Evolutionary conservation across 148 eudicot species (phyloP).

Genomic region (Simmondsia chinensis): DNA sequence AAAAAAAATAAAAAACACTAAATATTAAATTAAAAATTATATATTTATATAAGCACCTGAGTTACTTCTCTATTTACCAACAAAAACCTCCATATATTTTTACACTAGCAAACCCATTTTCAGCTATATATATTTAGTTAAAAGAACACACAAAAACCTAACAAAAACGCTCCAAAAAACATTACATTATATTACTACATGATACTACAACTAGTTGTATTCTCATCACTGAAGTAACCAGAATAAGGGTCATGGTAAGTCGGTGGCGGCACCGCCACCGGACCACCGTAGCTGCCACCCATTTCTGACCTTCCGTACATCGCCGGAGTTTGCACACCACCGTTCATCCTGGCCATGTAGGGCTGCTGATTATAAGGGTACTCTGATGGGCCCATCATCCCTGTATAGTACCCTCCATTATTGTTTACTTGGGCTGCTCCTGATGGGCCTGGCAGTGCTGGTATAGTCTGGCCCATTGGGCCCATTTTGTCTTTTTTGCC

Average conservation of each 20-base stretch:
- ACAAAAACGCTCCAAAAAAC: background rate
- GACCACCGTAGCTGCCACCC: conserved; percentile 41
- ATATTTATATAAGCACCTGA: no score
- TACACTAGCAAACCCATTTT: no score
- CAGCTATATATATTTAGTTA: no score
- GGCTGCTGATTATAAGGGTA: no score
- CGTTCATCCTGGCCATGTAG: conserved; percentile 57
- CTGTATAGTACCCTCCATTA: conserved; percentile 31
- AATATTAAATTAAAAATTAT: no score
- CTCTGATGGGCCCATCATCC: conserved; percentile 60
- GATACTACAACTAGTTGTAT: conserved; percentile 64
- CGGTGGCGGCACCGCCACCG: conserved; percentile 35
- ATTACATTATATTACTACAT: conserved; percentile 37
- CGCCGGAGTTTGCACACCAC: conserved; percentile 31
- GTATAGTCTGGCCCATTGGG: conserved; percentile 35
- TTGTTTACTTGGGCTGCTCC: conserved; percentile 27
- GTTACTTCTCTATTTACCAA: no score
- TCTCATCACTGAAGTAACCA: conserved; percentile 78
- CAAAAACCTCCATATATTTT: no score
- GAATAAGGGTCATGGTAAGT: conserved; percentile 42
- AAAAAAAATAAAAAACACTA: no score
- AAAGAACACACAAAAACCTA: conserved; percentile 6
- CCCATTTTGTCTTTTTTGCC: conserved; percentile 35
- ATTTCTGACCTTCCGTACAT: conserved; percentile 62
- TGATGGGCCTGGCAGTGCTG: conserved; percentile 44